Evolutionary conservation across 2,329 filamentous ascomycete genomes (phyloP).

Genomic region (Emmonsiellopsis sp.): DNA sequence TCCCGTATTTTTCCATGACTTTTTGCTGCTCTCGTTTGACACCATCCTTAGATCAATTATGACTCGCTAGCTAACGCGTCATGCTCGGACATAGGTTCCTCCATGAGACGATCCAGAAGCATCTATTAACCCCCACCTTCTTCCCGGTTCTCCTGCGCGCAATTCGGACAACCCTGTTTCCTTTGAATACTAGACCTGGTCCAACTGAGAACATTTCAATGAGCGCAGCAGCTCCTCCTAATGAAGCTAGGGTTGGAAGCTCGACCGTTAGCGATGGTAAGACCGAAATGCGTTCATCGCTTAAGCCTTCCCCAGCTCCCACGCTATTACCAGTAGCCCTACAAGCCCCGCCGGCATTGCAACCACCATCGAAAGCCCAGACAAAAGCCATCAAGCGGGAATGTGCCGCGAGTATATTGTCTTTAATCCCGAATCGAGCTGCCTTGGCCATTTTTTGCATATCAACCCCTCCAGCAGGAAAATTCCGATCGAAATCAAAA

Average conservation of each 20-base stretch:
- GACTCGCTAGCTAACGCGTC: background rate
- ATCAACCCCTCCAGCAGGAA: slow-evolving; percentile 2
- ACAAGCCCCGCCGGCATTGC: slow-evolving; percentile 8
- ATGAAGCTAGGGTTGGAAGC: slow-evolving; percentile 16
- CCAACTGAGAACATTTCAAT: background rate
- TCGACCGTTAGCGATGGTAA: slow-evolving; percentile 7
- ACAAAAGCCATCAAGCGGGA: slow-evolving; percentile 34
- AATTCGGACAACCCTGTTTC: slow-evolving; percentile 72
- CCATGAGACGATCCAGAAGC: slow-evolving; percentile 44
- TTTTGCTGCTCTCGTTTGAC: background rate
- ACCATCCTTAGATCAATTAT: background rate
- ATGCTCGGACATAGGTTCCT: slow-evolving; percentile 30
- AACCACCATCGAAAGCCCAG: slow-evolving; percentile 20
- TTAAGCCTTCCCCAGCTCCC: slow-evolving; percentile 10
- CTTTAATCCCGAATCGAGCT: slow-evolving; percentile 35
- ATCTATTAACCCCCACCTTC: slow-evolving; percentile 54
- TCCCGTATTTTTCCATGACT: background rate
- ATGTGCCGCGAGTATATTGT: slow-evolving; percentile 35
- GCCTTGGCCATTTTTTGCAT: slow-evolving; percentile 21
- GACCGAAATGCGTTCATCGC: background rate
- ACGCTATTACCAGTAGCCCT: slow-evolving; percentile 3
- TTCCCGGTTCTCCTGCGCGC: slow-evolving; percentile 52
- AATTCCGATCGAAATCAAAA: background rate
- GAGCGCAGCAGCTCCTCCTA: slow-evolving; percentile 9
- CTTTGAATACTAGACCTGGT: slow-evolving; percentile 34